A percentile compares a stretch with the other conserved stretches of the same genome.
phyloP scores from a whole-genome alignment of 192 early-diverging fungal species.

The Coemansia sp. region DNA sequence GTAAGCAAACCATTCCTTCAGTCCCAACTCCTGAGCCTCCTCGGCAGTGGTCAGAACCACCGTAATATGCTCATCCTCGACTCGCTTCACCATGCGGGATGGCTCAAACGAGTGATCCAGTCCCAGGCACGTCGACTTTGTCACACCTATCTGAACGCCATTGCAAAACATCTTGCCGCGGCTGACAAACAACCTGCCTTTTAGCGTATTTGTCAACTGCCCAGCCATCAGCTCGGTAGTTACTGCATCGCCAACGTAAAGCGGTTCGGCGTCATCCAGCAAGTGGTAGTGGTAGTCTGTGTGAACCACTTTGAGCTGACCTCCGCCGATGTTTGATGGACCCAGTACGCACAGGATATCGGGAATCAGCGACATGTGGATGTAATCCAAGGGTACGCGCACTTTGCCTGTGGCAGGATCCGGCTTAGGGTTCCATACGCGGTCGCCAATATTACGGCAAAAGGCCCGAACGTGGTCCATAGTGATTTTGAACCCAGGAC shows the following conservation, averaged over 20 bases:
- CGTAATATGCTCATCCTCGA: conserved; percentile 64
- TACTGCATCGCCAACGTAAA: conserved; percentile 77
- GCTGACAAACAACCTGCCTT: conserved; percentile 36
- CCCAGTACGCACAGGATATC: conserved; percentile 78
- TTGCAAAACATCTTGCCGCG: conserved; percentile 68
- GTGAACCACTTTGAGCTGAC: conserved; percentile 86
- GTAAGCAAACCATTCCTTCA: too few species aligned
- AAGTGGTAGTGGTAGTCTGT: conserved; percentile 79
- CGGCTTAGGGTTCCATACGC: conserved; percentile 33
- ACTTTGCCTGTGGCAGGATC: conserved; percentile 29
- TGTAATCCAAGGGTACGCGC: conserved; percentile 87
- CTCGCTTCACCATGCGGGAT: conserved; percentile 70
- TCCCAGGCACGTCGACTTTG: conserved; percentile 77
- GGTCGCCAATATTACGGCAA: conserved; percentile 69
- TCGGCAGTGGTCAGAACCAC: conserved; percentile 66
- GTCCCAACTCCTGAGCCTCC: too few species aligned
- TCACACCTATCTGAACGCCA: conserved; percentile 67
- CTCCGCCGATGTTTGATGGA: conserved; percentile 84
- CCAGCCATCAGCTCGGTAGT: conserved; percentile 58
- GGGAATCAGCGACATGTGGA: conserved; percentile 78
- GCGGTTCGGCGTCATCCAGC: conserved; percentile 61
- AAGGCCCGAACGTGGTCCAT: conserved; percentile 88
- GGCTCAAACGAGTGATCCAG: conserved; percentile 68
- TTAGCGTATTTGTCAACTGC: neutral
- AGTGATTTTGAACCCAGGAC: conserved; percentile 26